A percentile compares a stretch with the other conserved stretches of the same genome.
Evolutionary conservation across 345 rosid species (phyloP).

Genomic region (Syzygium aromaticum): DNA sequence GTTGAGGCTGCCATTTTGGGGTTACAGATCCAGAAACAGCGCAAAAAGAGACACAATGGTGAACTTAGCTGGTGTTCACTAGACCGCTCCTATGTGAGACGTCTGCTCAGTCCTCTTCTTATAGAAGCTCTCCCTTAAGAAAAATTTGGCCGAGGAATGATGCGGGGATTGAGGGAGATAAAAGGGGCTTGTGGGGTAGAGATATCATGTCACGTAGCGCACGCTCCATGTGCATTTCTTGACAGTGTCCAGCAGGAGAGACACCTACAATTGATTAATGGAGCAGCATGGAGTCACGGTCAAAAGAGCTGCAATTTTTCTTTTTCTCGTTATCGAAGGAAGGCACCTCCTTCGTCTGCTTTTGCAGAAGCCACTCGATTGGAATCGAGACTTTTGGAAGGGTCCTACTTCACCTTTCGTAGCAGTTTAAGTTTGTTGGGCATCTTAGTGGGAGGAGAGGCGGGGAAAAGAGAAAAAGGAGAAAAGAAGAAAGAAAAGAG

Average conservation of each 20-base stretch:
- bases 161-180: constrained; percentile 51
- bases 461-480: not conserved
- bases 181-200: constrained; percentile 19
- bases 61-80: not conserved
- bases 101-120: not conserved
- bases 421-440: constrained; percentile 22
- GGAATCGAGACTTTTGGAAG: not conserved
- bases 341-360: not conserved
- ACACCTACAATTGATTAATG: not conserved
- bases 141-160: constrained; percentile 14
- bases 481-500: not conserved
- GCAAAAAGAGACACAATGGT: not conserved
- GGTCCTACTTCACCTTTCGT: constrained; percentile 1
- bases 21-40: not conserved
- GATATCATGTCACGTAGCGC: constrained; percentile 9
- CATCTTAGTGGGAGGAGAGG: not conserved
- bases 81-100: not conserved
- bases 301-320: not conserved
- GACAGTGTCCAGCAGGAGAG: constrained; percentile 6
- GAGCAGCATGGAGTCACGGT: not conserved
- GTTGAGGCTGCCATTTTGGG: constrained; percentile 27
- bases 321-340: not conserved
- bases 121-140: not conserved
- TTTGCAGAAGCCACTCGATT: not conserved
- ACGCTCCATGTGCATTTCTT: constrained; percentile 26